Base-by-base conservation (phyloP, 768 basidiomycete genomes). In the Mycena rosella region DNA sequence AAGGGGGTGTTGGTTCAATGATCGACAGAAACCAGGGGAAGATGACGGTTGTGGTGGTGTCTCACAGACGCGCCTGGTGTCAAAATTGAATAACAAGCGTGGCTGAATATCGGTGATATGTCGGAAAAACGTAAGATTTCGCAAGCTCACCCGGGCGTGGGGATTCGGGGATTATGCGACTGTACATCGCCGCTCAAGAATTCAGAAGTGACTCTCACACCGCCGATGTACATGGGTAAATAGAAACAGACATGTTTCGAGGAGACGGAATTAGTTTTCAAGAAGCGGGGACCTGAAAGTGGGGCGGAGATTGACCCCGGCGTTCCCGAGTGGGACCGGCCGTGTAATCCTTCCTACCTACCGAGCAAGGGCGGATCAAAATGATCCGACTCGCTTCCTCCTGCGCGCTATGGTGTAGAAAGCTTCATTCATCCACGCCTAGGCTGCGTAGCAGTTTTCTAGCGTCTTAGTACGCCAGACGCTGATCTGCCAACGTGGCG, bases 121-220 rank as follows among this genome's bases (percentile, higher is more conserved):
- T 54, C 34, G 53, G 53, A 26, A 54, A 36, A 54, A 54, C 44
- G 44, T 54, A 36, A 38, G 36, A 54, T 32, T 54, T 32, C 44
- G 44, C 18, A 45, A 45, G 51, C 51, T 18, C 51, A 52, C 20
- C 44, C 44, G 44, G 29, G 30, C 51, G 29, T 32, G 26, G 51
- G 51, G 51, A 52, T 49, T 49, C 32, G 32, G 32, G 32, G 32
- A 34, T 34, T 34, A 49, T 49, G 48, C 26, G 11, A 49, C 26
- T 6, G 51, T 9, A 27, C 18, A 54, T 36, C 32, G 14, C 36
- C 53, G 20, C 18, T 54, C 34, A 56, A 29, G 38, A 56, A 29
- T 40, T 40, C 17, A 27, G 38, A 42, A 56, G 38, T 17, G 54
- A 53, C 52, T 54, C 53, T 26, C 53, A 38, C 34, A n/a, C 34